Evolutionary conservation across 2,329 filamentous ascomycete species (phyloP).

Genomic region (Botrytis squamosa): DNA sequence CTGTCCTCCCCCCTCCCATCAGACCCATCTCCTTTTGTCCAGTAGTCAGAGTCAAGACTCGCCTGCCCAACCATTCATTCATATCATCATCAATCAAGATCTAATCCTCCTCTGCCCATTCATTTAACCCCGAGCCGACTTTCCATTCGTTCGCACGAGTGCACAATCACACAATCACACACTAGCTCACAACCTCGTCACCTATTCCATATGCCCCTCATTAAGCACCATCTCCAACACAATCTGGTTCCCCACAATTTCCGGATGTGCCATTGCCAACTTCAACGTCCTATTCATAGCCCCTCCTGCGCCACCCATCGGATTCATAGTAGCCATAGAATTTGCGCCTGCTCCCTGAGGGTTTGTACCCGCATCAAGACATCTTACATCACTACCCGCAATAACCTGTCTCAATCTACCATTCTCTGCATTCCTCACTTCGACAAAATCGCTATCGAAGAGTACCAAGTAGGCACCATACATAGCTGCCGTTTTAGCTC

Average conservation of each 20-base stretch:
- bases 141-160: too few relatives aligned
- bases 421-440: conserved; percentile 95
- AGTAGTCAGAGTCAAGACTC: neutral
- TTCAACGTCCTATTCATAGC: conserved; percentile 74
- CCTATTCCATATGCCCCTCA: conserved; percentile 62
- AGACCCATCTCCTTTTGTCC: conserved; percentile 5
- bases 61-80: conserved; percentile 6
- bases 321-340: conserved; percentile 28
- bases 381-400: conserved; percentile 82
- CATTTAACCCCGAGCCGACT: neutral
- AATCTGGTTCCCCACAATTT: conserved; percentile 78
- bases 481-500: conserved; percentile 80
- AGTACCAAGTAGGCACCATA: conserved; percentile 89
- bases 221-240: conserved; percentile 92
- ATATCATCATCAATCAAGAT: neutral
- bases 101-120: neutral
- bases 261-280: conserved; percentile 92
- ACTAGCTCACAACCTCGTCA: neutral
- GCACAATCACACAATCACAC: too few relatives aligned
- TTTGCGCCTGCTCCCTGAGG: conserved; percentile 52
- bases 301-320: conserved; percentile 28
- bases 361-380: conserved; percentile 77
- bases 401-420: conserved; percentile 92
- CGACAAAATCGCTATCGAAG: conserved; percentile 95
- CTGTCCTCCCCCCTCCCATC: neutral